Conservation (phyloP, 495 filamentous ascomycete genomes). For the Diplogelasinospora grovesii region DNA sequence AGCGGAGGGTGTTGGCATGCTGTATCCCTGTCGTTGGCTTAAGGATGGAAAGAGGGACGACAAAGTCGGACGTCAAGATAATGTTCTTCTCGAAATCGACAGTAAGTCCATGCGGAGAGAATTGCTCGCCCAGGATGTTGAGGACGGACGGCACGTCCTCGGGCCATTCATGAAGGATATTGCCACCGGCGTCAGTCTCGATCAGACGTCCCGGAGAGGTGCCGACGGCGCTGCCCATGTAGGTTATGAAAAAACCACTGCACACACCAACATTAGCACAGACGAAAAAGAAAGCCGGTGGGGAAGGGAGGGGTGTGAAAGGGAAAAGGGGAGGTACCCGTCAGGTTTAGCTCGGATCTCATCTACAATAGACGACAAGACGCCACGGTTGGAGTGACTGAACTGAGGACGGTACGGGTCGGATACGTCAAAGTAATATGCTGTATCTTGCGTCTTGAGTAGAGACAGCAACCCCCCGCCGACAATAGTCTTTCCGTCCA, state of each 20-base stretch:
- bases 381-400: slow-evolving; percentile 50
- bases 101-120: slow-evolving; percentile 53
- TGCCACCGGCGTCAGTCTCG: slow-evolving; percentile 52
- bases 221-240: slow-evolving; percentile 43
- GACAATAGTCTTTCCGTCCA: slow-evolving; percentile 54
- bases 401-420: slow-evolving; percentile 54
- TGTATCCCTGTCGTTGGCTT: slow-evolving; percentile 51
- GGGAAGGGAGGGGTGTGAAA: not conserved
- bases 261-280: too few species aligned
- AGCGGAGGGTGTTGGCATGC: slow-evolving; percentile 49
- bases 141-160: slow-evolving; percentile 43
- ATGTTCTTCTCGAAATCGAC: slow-evolving; percentile 52
- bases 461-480: slow-evolving; percentile 56
- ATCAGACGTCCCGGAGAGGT: slow-evolving; percentile 54
- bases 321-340: slow-evolving; percentile 30
- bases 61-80: slow-evolving; percentile 56
- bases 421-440: slow-evolving; percentile 55
- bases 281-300: too few species aligned
- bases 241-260: slow-evolving; percentile 56
- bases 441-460: slow-evolving; percentile 57
- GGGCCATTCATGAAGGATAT: slow-evolving; percentile 57
- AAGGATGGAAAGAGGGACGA: slow-evolving; percentile 52
- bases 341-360: slow-evolving; percentile 61
- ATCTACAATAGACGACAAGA: slow-evolving; percentile 53
- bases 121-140: slow-evolving; percentile 53